Evolutionary conservation across 805 yeast species (phyloP).

Genomic region (Blastobotrys chiropterorum): DNA sequence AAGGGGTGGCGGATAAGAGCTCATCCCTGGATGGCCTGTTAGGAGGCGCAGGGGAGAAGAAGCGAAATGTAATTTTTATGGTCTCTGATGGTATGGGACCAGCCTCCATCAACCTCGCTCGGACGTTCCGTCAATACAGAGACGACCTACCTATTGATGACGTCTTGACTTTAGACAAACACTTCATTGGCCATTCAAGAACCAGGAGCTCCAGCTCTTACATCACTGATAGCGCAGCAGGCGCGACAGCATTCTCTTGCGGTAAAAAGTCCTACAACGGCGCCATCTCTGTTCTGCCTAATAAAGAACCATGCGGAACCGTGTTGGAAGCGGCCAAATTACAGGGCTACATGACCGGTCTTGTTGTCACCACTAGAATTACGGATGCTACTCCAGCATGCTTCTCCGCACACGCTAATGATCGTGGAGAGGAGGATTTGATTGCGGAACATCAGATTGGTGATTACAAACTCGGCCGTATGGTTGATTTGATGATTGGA

Average conservation of each 20-base stretch:
- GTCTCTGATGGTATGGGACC: constrained; percentile 98
- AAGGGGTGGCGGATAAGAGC: too few relatives aligned
- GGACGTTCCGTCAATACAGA: constrained; percentile 63
- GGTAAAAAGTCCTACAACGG: constrained; percentile 81
- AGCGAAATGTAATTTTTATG: constrained; percentile 77
- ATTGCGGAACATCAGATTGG: constrained; percentile 89
- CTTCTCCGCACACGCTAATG: constrained; percentile 73
- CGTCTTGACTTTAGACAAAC: constrained; percentile 55
- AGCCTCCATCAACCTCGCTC: constrained; percentile 70
- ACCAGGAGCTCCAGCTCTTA: constrained; percentile 72
- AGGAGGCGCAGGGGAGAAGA: constrained; percentile 21
- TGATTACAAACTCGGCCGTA: constrained; percentile 66
- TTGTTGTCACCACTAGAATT: constrained; percentile 86
- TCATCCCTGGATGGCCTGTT: neutral
- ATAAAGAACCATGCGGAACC: constrained; percentile 75
- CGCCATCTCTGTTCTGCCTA: constrained; percentile 79
- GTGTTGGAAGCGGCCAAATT: constrained; percentile 80
- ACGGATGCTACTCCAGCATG: constrained; percentile 96
- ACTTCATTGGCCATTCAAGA: constrained; percentile 75
- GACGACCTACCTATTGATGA: constrained; percentile 51
- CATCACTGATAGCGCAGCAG: constrained; percentile 94
- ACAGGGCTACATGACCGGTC: constrained; percentile 75
- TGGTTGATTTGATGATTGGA: constrained; percentile 80
- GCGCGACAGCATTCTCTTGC: constrained; percentile 91
- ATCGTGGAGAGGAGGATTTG: constrained; percentile 70